Percentiles rank a stretch among this genome's conserved stretches.
phyloP scores from a whole-genome alignment of 192 early-diverging fungal species.

The Neocallimastix lanati region DNA sequence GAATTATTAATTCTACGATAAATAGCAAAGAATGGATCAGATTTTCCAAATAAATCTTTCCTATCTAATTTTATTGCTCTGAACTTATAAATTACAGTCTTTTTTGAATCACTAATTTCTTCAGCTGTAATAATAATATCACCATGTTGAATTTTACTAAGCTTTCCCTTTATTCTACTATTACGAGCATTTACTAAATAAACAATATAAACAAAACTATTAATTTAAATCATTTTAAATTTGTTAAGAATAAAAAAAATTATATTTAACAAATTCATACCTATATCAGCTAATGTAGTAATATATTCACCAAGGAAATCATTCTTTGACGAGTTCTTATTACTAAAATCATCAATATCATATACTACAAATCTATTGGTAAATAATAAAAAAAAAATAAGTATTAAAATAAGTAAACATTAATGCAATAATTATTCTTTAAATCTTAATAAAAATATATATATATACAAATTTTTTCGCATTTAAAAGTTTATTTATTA shows the following conservation, averaged over 20 bases:
- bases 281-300: constrained; percentile 11
- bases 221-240: too few species aligned
- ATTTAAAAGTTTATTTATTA: too few species aligned
- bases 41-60: not conserved
- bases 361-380: constrained; percentile 14
- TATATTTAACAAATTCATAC: constrained; percentile 4
- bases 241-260: too few species aligned
- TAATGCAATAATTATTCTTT: too few species aligned
- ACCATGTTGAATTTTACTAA: constrained; percentile 12
- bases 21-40: not conserved
- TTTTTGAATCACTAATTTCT: not conserved
- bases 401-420: too few species aligned
- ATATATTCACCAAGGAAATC: constrained; percentile 14
- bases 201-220: not conserved
- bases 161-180: not conserved
- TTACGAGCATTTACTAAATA: constrained; percentile 2
- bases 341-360: constrained; percentile 13
- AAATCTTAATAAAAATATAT: too few species aligned
- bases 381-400: too few species aligned
- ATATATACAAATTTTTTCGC: too few species aligned
- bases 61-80: not conserved
- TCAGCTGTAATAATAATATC: constrained; percentile 20
- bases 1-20: not conserved
- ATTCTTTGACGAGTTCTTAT: constrained; percentile 6
- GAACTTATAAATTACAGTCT: not conserved